Evolutionary conservation across 2,329 filamentous ascomycete genomes (phyloP).

Genomic region (Cladosporium oxysporum): DNA sequence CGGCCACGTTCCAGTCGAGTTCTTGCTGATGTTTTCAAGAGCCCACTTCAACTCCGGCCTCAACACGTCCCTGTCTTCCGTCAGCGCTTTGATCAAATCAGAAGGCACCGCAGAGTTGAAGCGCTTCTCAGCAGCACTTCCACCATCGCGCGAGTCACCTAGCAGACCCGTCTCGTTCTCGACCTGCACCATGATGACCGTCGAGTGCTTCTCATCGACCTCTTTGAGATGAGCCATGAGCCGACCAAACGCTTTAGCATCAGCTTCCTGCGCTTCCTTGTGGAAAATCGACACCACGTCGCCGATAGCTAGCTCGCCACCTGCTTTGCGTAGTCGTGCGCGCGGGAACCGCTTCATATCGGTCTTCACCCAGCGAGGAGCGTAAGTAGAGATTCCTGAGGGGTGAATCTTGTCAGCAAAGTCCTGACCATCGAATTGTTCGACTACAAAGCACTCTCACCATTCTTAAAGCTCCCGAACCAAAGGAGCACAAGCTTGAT

Average conservation of each 20-base stretch:
- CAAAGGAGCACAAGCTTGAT: constrained; percentile 48
- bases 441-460: constrained; percentile 27
- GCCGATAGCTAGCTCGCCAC: constrained; percentile 29
- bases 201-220: constrained; percentile 49
- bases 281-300: constrained; percentile 44
- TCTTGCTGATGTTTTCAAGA: constrained; percentile 15
- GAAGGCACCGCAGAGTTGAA: constrained; percentile 44
- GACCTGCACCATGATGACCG: constrained; percentile 60
- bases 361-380: constrained; percentile 43
- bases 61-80: constrained; percentile 18
- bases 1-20: constrained; percentile 38
- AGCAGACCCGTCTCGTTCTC: constrained; percentile 58
- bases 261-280: constrained; percentile 39
- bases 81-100: constrained; percentile 38
- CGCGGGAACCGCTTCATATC: constrained; percentile 37
- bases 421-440: not conserved
- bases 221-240: constrained; percentile 46
- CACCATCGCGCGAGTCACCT: constrained; percentile 54
- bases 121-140: constrained; percentile 42
- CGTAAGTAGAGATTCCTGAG: constrained; percentile 41
- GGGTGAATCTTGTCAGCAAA: constrained; percentile 9
- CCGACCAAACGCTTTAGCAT: constrained; percentile 43
- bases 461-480: constrained; percentile 54
- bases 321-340: constrained; percentile 33
- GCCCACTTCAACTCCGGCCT: constrained; percentile 4